Evolutionary conservation across 2,329 filamentous ascomycete species (phyloP).

Genomic region (Nemania abortiva): DNA sequence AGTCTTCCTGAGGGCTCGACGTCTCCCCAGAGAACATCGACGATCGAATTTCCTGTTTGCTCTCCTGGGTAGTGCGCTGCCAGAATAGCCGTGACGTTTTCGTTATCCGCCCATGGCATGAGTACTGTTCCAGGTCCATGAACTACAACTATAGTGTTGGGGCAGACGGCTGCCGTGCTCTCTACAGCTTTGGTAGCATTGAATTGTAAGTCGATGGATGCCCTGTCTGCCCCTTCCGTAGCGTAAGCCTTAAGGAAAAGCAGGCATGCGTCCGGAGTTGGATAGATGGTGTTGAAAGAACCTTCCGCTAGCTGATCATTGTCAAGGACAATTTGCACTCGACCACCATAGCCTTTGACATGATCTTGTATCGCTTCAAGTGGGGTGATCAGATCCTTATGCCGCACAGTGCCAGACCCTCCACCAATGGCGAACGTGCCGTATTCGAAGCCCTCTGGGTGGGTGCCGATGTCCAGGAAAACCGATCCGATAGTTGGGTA

Average conservation of each 20-base stretch:
- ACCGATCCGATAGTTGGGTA: constrained; percentile 53
- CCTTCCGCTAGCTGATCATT: constrained; percentile 56
- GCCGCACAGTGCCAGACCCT: constrained; percentile 66
- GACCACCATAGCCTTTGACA: constrained; percentile 56
- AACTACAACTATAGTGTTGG: constrained; percentile 66
- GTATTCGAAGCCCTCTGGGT: constrained; percentile 72
- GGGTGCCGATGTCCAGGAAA: constrained; percentile 52
- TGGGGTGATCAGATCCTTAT: constrained; percentile 67
- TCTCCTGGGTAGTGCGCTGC: constrained; percentile 71
- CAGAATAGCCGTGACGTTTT: constrained; percentile 72
- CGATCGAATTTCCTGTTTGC: constrained; percentile 70
- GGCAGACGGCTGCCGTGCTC: constrained; percentile 58
- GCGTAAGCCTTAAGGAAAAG: constrained; percentile 75
- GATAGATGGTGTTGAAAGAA: constrained; percentile 13
- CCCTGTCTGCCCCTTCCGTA: constrained; percentile 72
- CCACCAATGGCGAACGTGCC: constrained; percentile 70
- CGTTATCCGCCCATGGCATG: constrained; percentile 66
- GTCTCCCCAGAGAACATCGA: constrained; percentile 71
- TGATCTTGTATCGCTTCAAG: constrained; percentile 67
- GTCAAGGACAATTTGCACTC: constrained; percentile 59
- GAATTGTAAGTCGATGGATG: constrained; percentile 67
- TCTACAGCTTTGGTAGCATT: constrained; percentile 72
- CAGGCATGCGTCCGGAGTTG: constrained; percentile 73
- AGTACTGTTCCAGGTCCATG: constrained; percentile 71
- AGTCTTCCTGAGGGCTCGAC: constrained; percentile 71